Conservation (phyloP, 2,329 filamentous ascomycete genomes). For the Simplicillium aogashimaense region DNA sequence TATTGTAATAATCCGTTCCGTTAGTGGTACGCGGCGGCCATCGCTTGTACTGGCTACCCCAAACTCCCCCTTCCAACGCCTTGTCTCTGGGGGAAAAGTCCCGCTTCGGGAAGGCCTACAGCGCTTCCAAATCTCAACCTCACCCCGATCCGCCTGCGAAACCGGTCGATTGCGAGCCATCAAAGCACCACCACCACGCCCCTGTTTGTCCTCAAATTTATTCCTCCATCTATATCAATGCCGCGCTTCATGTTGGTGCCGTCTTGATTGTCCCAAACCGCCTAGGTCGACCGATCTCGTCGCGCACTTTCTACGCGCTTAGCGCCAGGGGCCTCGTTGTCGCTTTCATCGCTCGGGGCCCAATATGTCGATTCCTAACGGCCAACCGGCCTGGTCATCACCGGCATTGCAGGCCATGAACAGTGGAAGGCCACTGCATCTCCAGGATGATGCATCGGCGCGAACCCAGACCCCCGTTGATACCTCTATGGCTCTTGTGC, state of each 20-base stretch:
- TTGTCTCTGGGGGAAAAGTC: constrained; percentile 5
- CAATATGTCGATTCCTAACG: constrained; percentile 58
- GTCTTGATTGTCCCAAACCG: constrained; percentile 35
- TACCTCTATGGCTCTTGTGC: constrained; percentile 39
- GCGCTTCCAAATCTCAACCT: constrained; percentile 39
- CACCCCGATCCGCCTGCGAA: constrained; percentile 45
- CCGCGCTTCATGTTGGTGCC: constrained; percentile 37
- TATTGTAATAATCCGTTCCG: too few relatives aligned
- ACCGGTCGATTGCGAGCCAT: constrained; percentile 39
- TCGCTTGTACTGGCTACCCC: constrained; percentile 4
- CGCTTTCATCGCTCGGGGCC: constrained; percentile 38
- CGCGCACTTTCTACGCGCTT: constrained; percentile 45
- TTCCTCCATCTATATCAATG: constrained; percentile 41
- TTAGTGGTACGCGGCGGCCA: too few relatives aligned
- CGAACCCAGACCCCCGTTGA: constrained; percentile 42
- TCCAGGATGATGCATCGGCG: constrained; percentile 49
- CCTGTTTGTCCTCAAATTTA: constrained; percentile 25
- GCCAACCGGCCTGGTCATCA: constrained; percentile 55
- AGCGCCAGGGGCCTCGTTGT: constrained; percentile 40
- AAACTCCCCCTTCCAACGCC: neutral
- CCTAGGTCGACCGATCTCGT: constrained; percentile 32
- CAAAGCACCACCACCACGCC: constrained; percentile 35
- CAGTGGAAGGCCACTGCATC: constrained; percentile 41
- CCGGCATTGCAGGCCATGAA: constrained; percentile 39
- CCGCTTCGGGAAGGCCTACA: constrained; percentile 3